Conservation (phyloP, 78 protist genomes). For the Tieghemostelium lacteum region DNA sequence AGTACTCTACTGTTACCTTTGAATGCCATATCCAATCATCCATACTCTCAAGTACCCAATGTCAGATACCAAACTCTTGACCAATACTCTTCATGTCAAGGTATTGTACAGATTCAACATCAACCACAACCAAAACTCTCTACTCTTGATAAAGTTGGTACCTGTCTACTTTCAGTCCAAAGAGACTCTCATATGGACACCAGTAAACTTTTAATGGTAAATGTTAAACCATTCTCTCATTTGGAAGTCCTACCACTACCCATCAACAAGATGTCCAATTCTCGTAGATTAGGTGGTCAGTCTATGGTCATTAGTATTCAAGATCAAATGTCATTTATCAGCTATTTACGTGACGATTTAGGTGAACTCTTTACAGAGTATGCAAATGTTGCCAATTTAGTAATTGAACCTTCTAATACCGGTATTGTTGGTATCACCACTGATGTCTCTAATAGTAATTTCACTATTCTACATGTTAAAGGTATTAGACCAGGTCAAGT, state of each 20-base stretch:
- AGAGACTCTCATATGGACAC: conserved; percentile 65
- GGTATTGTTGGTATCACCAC: conserved; percentile 41
- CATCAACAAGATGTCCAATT: too few relatives aligned
- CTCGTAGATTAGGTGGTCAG: too few relatives aligned
- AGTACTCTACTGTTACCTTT: conserved; percentile 12
- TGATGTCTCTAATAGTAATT: background rate
- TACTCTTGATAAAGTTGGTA: conserved; percentile 53
- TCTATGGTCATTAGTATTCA: conserved; percentile 36
- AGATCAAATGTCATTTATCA: conserved; percentile 34
- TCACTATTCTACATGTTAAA: background rate
- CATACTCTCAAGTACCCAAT: too few relatives aligned
- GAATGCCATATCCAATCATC: conserved; percentile 19
- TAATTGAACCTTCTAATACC: conserved; percentile 22
- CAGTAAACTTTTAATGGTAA: conserved; percentile 14
- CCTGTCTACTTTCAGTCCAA: conserved; percentile 24
- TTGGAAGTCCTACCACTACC: conserved; percentile 60
- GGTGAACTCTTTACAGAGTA: conserved; percentile 60
- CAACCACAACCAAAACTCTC: conserved; percentile 8
- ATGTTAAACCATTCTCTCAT: conserved; percentile 56
- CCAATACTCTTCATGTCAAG: conserved; percentile 11
- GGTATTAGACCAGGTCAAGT: conserved; percentile 63
- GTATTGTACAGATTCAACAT: conserved; percentile 4
- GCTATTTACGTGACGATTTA: conserved; percentile 60
- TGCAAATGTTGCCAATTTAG: background rate
- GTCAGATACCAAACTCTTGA: too few relatives aligned